phyloP scores from a whole-genome alignment of 768 basidiomycete genomes.

The Austroboletus eburneus region DNA sequence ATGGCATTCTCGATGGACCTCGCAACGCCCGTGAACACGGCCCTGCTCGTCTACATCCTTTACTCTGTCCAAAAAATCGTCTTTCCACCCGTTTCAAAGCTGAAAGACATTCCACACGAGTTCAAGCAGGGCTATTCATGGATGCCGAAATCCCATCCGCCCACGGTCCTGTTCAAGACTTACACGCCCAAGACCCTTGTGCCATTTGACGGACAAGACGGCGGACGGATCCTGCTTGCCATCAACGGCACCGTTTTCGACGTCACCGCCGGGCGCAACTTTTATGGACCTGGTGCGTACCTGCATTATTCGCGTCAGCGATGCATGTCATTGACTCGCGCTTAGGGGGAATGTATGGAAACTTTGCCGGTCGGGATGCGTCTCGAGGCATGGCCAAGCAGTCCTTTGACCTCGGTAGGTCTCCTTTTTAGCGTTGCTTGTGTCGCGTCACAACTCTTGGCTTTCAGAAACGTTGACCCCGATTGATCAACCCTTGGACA shows the following conservation, averaged over 20 bases:
- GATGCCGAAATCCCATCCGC: constrained; percentile 82
- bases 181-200: constrained; percentile 77
- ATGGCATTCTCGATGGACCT: constrained; percentile 44
- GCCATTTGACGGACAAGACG: constrained; percentile 60
- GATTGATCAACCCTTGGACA: constrained; percentile 81
- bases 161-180: constrained; percentile 68
- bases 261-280: constrained; percentile 81
- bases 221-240: constrained; percentile 75
- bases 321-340: not conserved
- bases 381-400: constrained; percentile 98
- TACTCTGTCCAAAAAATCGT: constrained; percentile 73
- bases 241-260: constrained; percentile 91
- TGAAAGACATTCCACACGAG: constrained; percentile 53
- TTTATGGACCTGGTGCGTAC: constrained; percentile 89
- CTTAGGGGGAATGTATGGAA: constrained; percentile 92
- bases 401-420: constrained; percentile 85
- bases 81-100: constrained; percentile 57
- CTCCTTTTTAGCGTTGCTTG: not conserved
- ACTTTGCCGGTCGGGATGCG: constrained; percentile 96
- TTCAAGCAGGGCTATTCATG: constrained; percentile 88
- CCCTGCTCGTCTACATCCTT: constrained; percentile 71
- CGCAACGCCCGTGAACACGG: constrained; percentile 76
- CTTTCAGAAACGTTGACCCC: constrained; percentile 83
- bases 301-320: not conserved
- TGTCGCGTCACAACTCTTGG: not conserved